These are phyloP conservation scores for Penicillium sp. DNA, from an alignment of 2,329 filamentous ascomycete genomes.

Conservation along the genomic window DNA sequence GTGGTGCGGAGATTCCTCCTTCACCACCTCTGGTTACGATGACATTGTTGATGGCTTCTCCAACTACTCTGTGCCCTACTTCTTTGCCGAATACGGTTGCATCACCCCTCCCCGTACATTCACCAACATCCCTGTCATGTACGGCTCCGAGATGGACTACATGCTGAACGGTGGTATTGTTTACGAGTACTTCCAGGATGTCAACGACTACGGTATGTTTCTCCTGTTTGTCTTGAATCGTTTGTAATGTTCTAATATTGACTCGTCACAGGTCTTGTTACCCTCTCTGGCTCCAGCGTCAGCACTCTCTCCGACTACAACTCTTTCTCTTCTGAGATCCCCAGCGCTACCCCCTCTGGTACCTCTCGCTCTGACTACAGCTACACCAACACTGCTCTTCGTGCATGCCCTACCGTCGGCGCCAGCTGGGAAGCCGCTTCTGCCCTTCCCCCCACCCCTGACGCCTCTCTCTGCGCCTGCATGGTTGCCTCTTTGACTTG, in stretches of 20 bases:
- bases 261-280: conserved; percentile 38
- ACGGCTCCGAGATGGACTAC: conserved; percentile 70
- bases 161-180: conserved; percentile 96
- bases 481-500: conserved; percentile 75
- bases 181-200: conserved; percentile 96
- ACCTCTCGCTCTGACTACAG: conserved; percentile 66
- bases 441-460: conserved; percentile 76
- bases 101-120: conserved; percentile 75
- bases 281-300: conserved; percentile 62
- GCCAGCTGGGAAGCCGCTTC: conserved; percentile 64
- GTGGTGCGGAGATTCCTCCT: conserved; percentile 92
- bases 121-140: conserved; percentile 79
- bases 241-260: conserved; percentile 15
- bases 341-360: conserved; percentile 61
- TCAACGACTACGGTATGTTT: conserved; percentile 73
- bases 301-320: conserved; percentile 70
- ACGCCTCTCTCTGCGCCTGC: conserved; percentile 76
- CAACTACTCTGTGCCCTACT: conserved; percentile 87
- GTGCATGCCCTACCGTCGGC: conserved; percentile 65
- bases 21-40: conserved; percentile 72
- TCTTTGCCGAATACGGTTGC: conserved; percentile 99
- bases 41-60: conserved; percentile 80
- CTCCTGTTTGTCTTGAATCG: not conserved
- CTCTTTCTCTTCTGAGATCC: conserved; percentile 66
- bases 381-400: conserved; percentile 65